These are phyloP conservation scores for Chlorella sp. DNA, from an alignment of 139 green algal species.

Conservation along the genomic window DNA sequence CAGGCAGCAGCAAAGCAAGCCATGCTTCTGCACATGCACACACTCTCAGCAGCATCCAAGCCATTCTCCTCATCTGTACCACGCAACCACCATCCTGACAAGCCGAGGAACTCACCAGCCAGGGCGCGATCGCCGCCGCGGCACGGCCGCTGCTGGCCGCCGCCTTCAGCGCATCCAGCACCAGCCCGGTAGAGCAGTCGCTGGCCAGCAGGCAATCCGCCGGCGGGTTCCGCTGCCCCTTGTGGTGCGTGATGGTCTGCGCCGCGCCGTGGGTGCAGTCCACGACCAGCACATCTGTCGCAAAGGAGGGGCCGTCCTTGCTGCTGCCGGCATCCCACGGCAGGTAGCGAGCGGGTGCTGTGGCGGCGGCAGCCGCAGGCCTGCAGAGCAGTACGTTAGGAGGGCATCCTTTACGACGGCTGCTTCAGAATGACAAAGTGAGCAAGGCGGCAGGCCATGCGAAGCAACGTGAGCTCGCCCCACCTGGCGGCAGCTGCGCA, in stretches of 20 bases:
- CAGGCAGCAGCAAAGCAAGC: no score
- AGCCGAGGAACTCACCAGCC: neutral
- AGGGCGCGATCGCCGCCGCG: neutral
- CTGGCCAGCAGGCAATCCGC: neutral
- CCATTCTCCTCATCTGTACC: no score
- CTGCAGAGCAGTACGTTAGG: no score
- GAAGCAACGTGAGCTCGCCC: no score
- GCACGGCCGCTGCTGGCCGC: neutral
- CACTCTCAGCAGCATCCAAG: no score
- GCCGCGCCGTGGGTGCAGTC: constrained; percentile 68
- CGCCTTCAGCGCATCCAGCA: constrained; percentile 54
- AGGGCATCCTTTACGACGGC: no score
- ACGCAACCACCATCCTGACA: no score
- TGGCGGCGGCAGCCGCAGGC: no score
- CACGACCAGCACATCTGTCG: constrained; percentile 28
- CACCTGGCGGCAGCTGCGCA: no score
- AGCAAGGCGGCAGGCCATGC: no score
- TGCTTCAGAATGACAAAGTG: no score
- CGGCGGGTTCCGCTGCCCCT: constrained; percentile 61
- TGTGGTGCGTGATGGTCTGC: constrained; percentile 72
- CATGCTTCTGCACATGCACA: no score
- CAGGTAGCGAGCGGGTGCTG: neutral
- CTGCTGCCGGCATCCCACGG: constrained; percentile 1
- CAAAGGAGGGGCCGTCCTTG: neutral
- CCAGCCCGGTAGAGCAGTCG: constrained; percentile 67